Evolutionary conservation across 2,329 filamentous ascomycete species (phyloP).

Genomic region (Ophiostoma ulmi): DNA sequence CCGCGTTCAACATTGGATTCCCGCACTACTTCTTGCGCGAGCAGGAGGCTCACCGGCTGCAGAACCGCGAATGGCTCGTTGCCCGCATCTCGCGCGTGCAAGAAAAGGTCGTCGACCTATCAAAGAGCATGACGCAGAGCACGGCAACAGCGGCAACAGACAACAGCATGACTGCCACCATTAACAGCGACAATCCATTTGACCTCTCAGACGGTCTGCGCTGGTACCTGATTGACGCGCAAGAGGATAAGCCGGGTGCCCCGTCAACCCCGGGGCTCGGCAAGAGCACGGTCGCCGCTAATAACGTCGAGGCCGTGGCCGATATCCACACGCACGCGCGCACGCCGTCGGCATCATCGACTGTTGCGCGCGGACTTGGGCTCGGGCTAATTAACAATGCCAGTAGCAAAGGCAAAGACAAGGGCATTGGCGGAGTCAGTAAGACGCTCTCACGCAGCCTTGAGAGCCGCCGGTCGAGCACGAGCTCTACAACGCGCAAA

Average conservation of each 20-base stretch:
- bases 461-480: slow-evolving; percentile 85
- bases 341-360: slow-evolving; percentile 33
- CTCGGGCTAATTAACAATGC: slow-evolving; percentile 2
- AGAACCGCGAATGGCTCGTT: slow-evolving; percentile 89
- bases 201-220: slow-evolving; percentile 89
- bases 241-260: slow-evolving; percentile 85
- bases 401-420: slow-evolving; percentile 36
- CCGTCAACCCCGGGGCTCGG: slow-evolving; percentile 88
- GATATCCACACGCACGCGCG: slow-evolving; percentile 54
- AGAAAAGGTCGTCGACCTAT: slow-evolving; percentile 88
- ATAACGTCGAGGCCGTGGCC: slow-evolving; percentile 79
- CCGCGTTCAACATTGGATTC: slow-evolving; percentile 95
- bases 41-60: slow-evolving; percentile 79
- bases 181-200: slow-evolving; percentile 73
- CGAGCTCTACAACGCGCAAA: slow-evolving; percentile 76
- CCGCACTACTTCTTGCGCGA: slow-evolving; percentile 96
- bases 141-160: not conserved
- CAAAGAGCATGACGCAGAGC: slow-evolving; percentile 59
- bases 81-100: slow-evolving; percentile 88
- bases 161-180: slow-evolving; percentile 51
- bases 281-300: slow-evolving; percentile 85
- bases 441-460: slow-evolving; percentile 80
- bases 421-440: slow-evolving; percentile 66
- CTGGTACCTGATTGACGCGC: slow-evolving; percentile 93
- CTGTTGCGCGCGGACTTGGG: not conserved